These are phyloP conservation scores for Pseudogymnoascus sp. DNA, from an alignment of 2,329 filamentous ascomycete species.

Conservation along the genomic window DNA sequence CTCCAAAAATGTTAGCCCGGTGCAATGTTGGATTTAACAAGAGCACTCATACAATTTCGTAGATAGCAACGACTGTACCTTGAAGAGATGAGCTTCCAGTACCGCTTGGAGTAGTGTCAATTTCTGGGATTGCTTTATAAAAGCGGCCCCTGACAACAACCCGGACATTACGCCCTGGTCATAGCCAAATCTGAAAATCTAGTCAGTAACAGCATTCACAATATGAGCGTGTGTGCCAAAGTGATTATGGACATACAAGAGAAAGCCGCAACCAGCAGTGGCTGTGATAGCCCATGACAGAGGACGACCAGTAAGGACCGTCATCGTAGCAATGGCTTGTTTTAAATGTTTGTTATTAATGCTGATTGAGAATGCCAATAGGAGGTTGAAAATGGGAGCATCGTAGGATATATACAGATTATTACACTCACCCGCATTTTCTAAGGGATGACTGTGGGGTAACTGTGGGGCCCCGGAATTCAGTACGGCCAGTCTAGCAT, in stretches of 20 bases:
- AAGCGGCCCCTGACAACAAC: slow-evolving; percentile 57
- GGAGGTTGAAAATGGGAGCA: too few species aligned
- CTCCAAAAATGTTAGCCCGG: background rate
- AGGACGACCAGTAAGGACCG: slow-evolving; percentile 24
- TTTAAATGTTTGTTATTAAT: background rate
- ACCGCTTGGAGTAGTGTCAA: slow-evolving; percentile 33
- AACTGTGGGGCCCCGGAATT: background rate
- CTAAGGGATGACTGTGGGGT: background rate
- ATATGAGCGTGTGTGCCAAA: background rate
- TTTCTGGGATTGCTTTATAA: slow-evolving; percentile 42
- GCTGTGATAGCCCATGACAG: slow-evolving; percentile 33
- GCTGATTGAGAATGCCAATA: background rate
- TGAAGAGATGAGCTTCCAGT: slow-evolving; percentile 35
- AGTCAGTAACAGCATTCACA: slow-evolving; percentile 18
- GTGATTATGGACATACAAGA: slow-evolving; percentile 22
- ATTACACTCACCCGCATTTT: background rate
- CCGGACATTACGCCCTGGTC: slow-evolving; percentile 68
- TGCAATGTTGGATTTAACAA: background rate
- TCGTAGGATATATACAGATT: too few species aligned
- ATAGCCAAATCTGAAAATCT: slow-evolving; percentile 38
- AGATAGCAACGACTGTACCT: slow-evolving; percentile 38
- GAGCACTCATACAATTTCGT: slow-evolving; percentile 34
- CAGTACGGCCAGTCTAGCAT: background rate
- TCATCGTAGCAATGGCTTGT: slow-evolving; percentile 13
- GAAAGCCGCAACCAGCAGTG: slow-evolving; percentile 30